Conservation (phyloP, 2,329 filamentous ascomycete species). For the Lecanicillium sp. region DNA sequence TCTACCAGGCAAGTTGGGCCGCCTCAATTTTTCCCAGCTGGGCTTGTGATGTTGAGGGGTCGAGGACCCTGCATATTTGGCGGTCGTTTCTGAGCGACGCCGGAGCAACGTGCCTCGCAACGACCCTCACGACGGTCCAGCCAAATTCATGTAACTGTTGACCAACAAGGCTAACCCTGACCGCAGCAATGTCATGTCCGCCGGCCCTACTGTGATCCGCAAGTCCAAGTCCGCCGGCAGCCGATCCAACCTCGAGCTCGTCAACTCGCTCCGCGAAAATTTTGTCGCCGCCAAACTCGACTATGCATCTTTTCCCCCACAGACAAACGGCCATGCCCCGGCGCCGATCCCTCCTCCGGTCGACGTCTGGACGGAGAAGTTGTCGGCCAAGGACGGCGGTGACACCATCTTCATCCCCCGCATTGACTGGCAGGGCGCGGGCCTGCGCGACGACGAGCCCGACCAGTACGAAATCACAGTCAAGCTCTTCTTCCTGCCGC, state of each 20-base stretch:
- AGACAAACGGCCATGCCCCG: constrained; percentile 24
- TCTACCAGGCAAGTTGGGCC: constrained; percentile 69
- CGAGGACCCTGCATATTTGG: background rate
- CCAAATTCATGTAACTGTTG: no score
- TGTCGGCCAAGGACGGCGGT: constrained; percentile 36
- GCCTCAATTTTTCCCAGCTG: background rate
- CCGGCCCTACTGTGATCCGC: constrained; percentile 76
- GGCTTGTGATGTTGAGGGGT: background rate
- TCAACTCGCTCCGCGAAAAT: constrained; percentile 79
- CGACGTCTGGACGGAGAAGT: constrained; percentile 61
- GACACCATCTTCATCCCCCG: constrained; percentile 66
- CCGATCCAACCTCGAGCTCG: constrained; percentile 89
- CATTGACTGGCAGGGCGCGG: constrained; percentile 64
- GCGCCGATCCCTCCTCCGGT: constrained; percentile 26
- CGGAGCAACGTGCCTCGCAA: no score
- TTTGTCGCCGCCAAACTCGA: constrained; percentile 69
- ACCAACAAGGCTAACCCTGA: no score
- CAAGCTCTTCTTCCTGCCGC: constrained; percentile 88
- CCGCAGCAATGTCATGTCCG: constrained; percentile 72
- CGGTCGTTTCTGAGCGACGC: no score
- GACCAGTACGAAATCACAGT: constrained; percentile 89
- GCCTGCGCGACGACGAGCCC: constrained; percentile 77
- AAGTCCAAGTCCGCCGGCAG: constrained; percentile 57
- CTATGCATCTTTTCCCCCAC: constrained; percentile 32
- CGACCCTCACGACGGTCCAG: no score